These are phyloP conservation scores for Hemisphaericaspora xylanilytica DNA, from an alignment of 1,139 yeast species.

Conservation along the genomic window DNA sequence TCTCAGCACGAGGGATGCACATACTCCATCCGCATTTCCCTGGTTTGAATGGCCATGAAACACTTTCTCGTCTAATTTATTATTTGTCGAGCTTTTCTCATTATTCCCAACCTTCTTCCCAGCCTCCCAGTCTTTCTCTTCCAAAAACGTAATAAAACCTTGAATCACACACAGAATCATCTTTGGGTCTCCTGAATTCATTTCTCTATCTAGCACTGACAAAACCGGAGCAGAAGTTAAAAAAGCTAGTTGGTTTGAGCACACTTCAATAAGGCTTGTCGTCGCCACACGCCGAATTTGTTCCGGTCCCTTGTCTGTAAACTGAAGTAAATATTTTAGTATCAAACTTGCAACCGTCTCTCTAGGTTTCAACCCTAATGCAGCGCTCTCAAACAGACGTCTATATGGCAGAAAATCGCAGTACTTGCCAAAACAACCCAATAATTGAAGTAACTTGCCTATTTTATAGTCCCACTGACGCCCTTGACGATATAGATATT, in stretches of 20 bases:
- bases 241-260: slow-evolving; percentile 59
- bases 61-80: slow-evolving; percentile 43
- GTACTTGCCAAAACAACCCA: slow-evolving; percentile 69
- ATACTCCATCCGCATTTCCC: slow-evolving; percentile 63
- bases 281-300: slow-evolving; percentile 50
- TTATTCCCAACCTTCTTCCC: slow-evolving; percentile 36
- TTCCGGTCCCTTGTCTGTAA: slow-evolving; percentile 35
- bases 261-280: slow-evolving; percentile 54
- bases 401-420: slow-evolving; percentile 55
- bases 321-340: slow-evolving; percentile 53
- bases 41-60: slow-evolving; percentile 51
- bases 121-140: slow-evolving; percentile 41
- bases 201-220: slow-evolving; percentile 51
- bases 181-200: slow-evolving; percentile 30
- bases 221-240: slow-evolving; percentile 57
- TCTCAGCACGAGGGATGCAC: slow-evolving; percentile 68
- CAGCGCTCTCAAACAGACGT: slow-evolving; percentile 36
- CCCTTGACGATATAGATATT: slow-evolving; percentile 36
- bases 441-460: slow-evolving; percentile 55
- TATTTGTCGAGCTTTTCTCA: slow-evolving; percentile 26
- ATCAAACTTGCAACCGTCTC: slow-evolving; percentile 58
- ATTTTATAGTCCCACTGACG: slow-evolving; percentile 43
- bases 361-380: slow-evolving; percentile 43
- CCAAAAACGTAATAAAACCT: slow-evolving; percentile 54
- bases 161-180: slow-evolving; percentile 48